These are phyloP conservation scores for Penicillium ochrochloron DNA, from an alignment of 495 filamentous ascomycete genomes.

Conservation along the genomic window DNA sequence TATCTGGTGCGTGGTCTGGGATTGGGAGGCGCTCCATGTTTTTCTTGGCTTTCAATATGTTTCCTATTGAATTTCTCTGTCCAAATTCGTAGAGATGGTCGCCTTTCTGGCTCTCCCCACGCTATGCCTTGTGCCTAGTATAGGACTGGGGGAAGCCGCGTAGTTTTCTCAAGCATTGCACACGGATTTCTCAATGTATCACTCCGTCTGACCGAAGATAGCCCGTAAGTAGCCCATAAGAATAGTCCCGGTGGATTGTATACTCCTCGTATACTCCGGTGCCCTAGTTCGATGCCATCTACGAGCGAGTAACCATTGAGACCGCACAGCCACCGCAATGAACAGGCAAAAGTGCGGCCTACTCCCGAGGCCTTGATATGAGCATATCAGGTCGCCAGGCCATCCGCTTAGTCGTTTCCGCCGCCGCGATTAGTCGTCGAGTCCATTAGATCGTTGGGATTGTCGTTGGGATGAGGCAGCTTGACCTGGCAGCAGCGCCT, in stretches of 20 bases:
- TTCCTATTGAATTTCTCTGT: neutral
- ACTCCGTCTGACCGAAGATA: neutral
- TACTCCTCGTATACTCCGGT: neutral
- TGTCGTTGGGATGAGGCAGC: slow-evolving; percentile 12
- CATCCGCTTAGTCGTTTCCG: neutral
- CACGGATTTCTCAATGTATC: neutral
- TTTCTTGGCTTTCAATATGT: neutral
- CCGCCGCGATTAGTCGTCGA: neutral
- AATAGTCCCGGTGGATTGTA: neutral
- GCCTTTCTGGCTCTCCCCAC: neutral
- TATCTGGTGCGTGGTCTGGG: neutral
- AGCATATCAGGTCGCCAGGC: neutral
- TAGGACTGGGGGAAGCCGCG: neutral
- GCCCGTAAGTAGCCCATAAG: neutral
- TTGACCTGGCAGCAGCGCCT: slow-evolving; percentile 16
- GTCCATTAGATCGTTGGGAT: neutral
- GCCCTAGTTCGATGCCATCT: neutral
- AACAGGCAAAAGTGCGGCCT: neutral
- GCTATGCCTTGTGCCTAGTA: neutral
- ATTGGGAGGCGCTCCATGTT: neutral
- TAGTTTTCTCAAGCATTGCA: neutral
- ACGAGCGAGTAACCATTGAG: neutral
- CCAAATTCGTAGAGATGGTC: neutral
- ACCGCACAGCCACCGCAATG: neutral
- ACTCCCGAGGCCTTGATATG: neutral